Base-by-base conservation (phyloP, 768 basidiomycete genomes). In the Russula abietina region DNA sequence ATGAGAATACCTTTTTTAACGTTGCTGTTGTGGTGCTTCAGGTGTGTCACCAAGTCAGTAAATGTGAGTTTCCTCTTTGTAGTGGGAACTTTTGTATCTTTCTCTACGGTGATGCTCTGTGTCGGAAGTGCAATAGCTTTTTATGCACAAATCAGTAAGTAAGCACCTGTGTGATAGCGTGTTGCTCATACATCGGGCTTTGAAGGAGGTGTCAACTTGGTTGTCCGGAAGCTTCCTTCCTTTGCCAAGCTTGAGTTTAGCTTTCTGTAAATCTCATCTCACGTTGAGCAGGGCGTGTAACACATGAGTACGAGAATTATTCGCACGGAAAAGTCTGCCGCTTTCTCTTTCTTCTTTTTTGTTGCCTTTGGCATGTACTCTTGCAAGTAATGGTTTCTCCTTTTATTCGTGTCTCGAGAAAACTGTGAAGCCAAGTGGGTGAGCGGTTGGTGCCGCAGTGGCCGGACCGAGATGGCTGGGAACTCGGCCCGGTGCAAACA, bases 161-260 rank as follows among this genome's bases (percentile, higher is more conserved):
- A 51, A 26, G 28, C 9, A 36, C 36, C 50, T 17, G 28, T 1
- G 48, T 8, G 41, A 24, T 33, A 26, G 12, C 24, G 17, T 16
- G 17, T 65, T 45, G 62, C 65, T 59, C 67, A 71, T 60, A 97
- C 96, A 92, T 62, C 92, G 85, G 36, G 93, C 86, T 72, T 95
- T 93, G 82, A 96, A 98, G 1, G 95, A 94, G 1, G 96, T 98
- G 75, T 98, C 92, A 67, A 98, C 83, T 6, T 84, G 91, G 80
- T 98, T 98, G 51, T 76, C 80, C 11, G 93, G 80, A 11, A 78
- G 72, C 69, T 88, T 83, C 74, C 95, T 98, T 49, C 91, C 93
- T 73, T 96, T 99, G 39, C 96, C 96, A 55, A 99, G 89, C 74
- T 97, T 99, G 41, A 97, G 80, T 74, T 91, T 98, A 28, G 92